Evolutionary conservation across 177 flowering plant species (phyloP).

Genomic region (Vitis hybrid): DNA sequence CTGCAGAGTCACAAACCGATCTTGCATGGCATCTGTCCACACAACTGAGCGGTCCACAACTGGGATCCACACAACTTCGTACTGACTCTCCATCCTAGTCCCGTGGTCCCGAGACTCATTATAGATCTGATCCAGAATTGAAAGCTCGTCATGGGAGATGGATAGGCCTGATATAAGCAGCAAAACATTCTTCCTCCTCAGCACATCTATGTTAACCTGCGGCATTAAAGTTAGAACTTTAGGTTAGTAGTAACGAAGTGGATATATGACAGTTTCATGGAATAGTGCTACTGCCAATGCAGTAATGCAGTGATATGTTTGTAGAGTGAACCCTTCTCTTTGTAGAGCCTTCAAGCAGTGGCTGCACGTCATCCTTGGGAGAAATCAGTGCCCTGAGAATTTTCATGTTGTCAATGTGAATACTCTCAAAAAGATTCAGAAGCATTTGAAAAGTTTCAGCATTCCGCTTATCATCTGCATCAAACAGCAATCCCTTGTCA

Average conservation of each 20-base stretch:
- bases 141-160: conserved; percentile 30
- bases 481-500: too few relatives aligned
- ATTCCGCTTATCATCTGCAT: conserved; percentile 45
- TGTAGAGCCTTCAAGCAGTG: conserved; percentile 41
- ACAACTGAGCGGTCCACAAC: conserved; percentile 13
- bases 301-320: too few relatives aligned
- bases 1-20: conserved; percentile 27
- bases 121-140: conserved; percentile 38
- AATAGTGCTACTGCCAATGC: too few relatives aligned
- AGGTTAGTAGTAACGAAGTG: too few relatives aligned
- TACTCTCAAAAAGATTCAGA: conserved; percentile 26
- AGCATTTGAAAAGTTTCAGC: conserved; percentile 39
- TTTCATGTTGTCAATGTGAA: conserved; percentile 51
- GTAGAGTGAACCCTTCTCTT: conserved; percentile 45
- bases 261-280: too few relatives aligned
- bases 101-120: conserved; percentile 22
- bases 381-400: conserved; percentile 46
- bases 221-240: too few relatives aligned
- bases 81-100: conserved; percentile 20
- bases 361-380: conserved; percentile 49
- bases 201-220: conserved; percentile 39
- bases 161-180: conserved; percentile 46
- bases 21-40: conserved; percentile 30
- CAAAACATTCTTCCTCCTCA: conserved; percentile 44
- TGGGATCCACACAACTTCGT: conserved; percentile 52